Percentiles rank a stretch among this genome's conserved stretches.
Evolutionary conservation across 78 protist species (phyloP).

Genomic region (Polysphondylium violaceum): DNA sequence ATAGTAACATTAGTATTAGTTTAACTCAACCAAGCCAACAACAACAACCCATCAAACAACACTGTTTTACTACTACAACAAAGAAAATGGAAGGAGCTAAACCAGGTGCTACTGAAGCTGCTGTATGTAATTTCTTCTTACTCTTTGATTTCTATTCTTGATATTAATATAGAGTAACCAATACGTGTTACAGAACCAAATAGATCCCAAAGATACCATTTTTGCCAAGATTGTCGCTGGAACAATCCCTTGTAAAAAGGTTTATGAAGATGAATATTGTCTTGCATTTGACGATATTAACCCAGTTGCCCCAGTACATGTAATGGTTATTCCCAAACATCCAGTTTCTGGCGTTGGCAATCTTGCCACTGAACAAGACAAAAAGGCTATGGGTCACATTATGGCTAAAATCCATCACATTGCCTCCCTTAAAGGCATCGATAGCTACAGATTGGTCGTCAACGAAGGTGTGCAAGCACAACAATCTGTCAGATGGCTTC

Average conservation of each 20-base stretch:
- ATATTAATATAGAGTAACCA: too few species aligned
- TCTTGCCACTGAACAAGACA: constrained; percentile 23
- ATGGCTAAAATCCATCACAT: constrained; percentile 45
- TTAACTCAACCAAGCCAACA: too few species aligned
- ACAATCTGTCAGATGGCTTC: constrained; percentile 76
- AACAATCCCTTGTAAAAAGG: constrained; percentile 57
- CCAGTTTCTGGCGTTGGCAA: constrained; percentile 55
- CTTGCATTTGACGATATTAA: constrained; percentile 61
- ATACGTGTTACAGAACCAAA: not conserved
- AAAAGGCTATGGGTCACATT: constrained; percentile 33
- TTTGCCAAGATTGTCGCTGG: constrained; percentile 75
- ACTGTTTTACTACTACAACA: not conserved
- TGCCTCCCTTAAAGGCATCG: constrained; percentile 19
- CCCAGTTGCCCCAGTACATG: constrained; percentile 70
- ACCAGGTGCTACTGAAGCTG: constrained; percentile 61
- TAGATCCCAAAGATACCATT: constrained; percentile 53
- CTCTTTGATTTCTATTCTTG: not conserved
- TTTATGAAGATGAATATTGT: constrained; percentile 63
- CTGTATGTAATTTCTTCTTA: constrained; percentile 5
- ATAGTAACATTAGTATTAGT: too few species aligned
- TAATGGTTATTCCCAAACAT: constrained; percentile 37
- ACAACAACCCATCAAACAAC: too few species aligned
- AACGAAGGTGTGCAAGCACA: constrained; percentile 55
- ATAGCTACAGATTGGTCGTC: constrained; percentile 45
- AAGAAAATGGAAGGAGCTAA: constrained; percentile 43